Percentiles rank a stretch among this genome's conserved stretches.
Evolutionary conservation across 257 asterid species (phyloP).

Genomic region (Ehretia macrophylla): DNA sequence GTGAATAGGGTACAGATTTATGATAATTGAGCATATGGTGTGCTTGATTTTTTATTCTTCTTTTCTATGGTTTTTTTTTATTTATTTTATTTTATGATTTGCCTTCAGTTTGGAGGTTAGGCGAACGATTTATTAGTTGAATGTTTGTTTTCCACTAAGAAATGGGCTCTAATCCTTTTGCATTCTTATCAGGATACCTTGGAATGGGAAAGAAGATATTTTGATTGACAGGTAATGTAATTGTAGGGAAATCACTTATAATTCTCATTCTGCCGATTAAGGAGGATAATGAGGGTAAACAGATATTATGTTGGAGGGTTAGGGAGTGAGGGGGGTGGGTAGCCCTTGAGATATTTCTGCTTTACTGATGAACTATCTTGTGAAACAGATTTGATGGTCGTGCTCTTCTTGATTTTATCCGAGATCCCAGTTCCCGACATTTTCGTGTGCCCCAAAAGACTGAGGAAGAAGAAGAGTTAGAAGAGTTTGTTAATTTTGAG

Average conservation of each 20-base stretch:
- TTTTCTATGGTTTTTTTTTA: background rate
- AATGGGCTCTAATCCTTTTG: background rate
- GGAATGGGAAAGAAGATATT: constrained; percentile 96
- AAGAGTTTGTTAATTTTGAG: constrained; percentile 99
- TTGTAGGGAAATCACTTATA: no score
- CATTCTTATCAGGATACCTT: constrained; percentile 78
- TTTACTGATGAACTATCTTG: constrained; percentile 13
- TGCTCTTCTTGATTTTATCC: constrained; percentile 94
- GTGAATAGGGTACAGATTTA: no score
- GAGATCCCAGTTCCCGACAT: constrained; percentile 63
- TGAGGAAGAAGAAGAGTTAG: constrained; percentile 96
- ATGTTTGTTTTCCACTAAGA: background rate
- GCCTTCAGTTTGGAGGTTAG: no score
- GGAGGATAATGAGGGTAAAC: background rate
- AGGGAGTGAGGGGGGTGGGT: no score
- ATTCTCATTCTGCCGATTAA: background rate
- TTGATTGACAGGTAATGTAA: constrained; percentile 78
- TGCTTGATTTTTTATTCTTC: no score
- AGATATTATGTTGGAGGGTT: no score
- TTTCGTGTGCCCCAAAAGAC: constrained; percentile 63
- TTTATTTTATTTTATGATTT: no score
- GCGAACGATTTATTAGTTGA: background rate
- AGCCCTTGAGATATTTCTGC: background rate
- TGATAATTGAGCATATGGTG: no score
- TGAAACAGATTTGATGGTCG: constrained; percentile 93